Conservation (phyloP, 148 eudicot genomes). For the Selenicereus undatus region DNA sequence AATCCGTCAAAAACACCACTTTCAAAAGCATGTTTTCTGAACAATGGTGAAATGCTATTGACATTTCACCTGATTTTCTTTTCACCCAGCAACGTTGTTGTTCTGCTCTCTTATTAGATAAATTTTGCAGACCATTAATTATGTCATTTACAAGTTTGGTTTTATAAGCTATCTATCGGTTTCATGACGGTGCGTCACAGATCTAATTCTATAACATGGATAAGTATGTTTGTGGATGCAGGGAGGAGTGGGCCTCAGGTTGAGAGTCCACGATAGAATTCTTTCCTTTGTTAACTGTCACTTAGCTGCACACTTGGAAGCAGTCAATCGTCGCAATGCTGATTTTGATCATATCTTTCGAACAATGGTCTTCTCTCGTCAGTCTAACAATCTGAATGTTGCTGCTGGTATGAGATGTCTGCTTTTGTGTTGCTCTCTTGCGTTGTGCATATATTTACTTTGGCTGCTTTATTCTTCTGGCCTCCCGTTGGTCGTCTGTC, state of each 20-base stretch:
- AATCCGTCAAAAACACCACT: not conserved
- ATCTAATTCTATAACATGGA: slow-evolving; percentile 7
- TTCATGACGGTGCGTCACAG: not conserved
- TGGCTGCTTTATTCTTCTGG: slow-evolving; percentile 81
- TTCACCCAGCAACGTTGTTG: not conserved
- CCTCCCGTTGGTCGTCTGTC: slow-evolving; percentile 62
- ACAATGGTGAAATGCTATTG: not conserved
- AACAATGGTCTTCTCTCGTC: slow-evolving; percentile 76
- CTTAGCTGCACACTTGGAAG: slow-evolving; percentile 97
- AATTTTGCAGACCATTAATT: not conserved
- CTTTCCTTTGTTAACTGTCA: slow-evolving; percentile 91
- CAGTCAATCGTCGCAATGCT: slow-evolving; percentile 88
- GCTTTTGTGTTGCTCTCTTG: slow-evolving; percentile 70
- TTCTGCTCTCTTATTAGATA: not conserved
- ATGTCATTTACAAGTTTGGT: not conserved
- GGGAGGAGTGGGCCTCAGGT: slow-evolving; percentile 98
- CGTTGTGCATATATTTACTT: slow-evolving; percentile 75
- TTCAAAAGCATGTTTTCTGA: not conserved
- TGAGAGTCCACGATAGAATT: slow-evolving; percentile 90
- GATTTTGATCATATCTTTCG: slow-evolving; percentile 89
- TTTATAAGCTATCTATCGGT: not conserved
- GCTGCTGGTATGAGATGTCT: slow-evolving; percentile 87
- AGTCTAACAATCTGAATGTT: slow-evolving; percentile 63
- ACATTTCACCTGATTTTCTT: not conserved
- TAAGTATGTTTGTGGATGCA: slow-evolving; percentile 32